These are phyloP conservation scores for Magnusiomyces tetraspermus DNA, from an alignment of 1,139 yeast genomes.

Conservation along the genomic window DNA sequence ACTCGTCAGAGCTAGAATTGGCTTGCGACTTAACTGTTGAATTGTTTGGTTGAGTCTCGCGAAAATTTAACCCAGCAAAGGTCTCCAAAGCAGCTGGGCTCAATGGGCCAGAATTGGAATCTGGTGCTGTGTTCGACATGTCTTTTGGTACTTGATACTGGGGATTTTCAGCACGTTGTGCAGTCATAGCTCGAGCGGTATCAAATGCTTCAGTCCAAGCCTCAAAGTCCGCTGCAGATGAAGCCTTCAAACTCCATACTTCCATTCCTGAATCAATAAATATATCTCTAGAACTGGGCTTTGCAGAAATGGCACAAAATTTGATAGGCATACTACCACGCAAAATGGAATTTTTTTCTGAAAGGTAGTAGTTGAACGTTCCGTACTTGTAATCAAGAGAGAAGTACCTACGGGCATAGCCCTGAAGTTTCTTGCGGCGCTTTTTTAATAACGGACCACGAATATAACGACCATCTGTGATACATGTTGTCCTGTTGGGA, in stretches of 20 bases:
- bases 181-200: slow-evolving; percentile 12
- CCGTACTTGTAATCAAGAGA: slow-evolving; percentile 75
- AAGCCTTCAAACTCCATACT: slow-evolving; percentile 78
- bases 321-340: slow-evolving; percentile 90
- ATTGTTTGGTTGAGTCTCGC: too few relatives aligned
- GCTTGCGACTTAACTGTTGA: too few relatives aligned
- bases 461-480: slow-evolving; percentile 31
- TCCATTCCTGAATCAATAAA: slow-evolving; percentile 94
- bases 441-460: slow-evolving; percentile 75
- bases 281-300: slow-evolving; percentile 55
- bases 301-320: slow-evolving; percentile 73
- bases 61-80: too few relatives aligned
- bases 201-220: slow-evolving; percentile 78
- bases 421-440: slow-evolving; percentile 72
- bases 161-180: background rate
- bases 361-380: slow-evolving; percentile 69
- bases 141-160: background rate
- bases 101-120: background rate
- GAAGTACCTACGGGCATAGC: slow-evolving; percentile 77
- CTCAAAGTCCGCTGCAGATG: slow-evolving; percentile 54
- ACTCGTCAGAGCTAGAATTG: too few relatives aligned
- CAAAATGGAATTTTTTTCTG: slow-evolving; percentile 56
- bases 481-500: slow-evolving; percentile 16
- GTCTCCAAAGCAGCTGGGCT: too few relatives aligned
- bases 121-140: background rate